Conservation (phyloP, 2,329 filamentous ascomycete species). For the Beauveria sp. region DNA sequence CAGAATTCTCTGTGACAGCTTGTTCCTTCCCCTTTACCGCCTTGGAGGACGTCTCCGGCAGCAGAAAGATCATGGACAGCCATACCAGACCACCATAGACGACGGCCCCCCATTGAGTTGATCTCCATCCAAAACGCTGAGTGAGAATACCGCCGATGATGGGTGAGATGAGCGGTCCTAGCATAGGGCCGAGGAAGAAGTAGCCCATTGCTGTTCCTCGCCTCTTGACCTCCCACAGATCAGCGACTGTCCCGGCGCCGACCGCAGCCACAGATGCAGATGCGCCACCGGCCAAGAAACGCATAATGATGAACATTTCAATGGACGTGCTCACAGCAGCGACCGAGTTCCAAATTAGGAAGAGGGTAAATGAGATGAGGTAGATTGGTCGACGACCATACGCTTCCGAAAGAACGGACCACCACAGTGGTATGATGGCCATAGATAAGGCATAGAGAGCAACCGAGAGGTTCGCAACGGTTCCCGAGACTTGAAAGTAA, state of each 20-base stretch:
- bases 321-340: constrained; percentile 63
- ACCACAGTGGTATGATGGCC: constrained; percentile 81
- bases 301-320: constrained; percentile 69
- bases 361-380: constrained; percentile 64
- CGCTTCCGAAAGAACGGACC: constrained; percentile 72
- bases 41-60: background rate
- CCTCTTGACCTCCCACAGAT: constrained; percentile 68
- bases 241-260: constrained; percentile 74
- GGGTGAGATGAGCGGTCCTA: constrained; percentile 66
- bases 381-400: constrained; percentile 72
- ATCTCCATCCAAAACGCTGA: constrained; percentile 63
- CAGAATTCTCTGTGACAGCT: background rate
- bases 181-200: constrained; percentile 73
- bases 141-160: constrained; percentile 70
- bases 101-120: constrained; percentile 69
- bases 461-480: constrained; percentile 66
- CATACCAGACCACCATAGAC: constrained; percentile 58
- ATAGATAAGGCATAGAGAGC: constrained; percentile 77
- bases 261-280: constrained; percentile 76
- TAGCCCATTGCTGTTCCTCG: constrained; percentile 70
- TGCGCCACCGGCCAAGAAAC: constrained; percentile 66
- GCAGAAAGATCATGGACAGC: constrained; percentile 47
- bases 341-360: constrained; percentile 61
- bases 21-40: background rate
- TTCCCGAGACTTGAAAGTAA: constrained; percentile 54